Conservation (phyloP, 2,329 filamentous ascomycete species). For the Hymenoscyphus albidus region DNA sequence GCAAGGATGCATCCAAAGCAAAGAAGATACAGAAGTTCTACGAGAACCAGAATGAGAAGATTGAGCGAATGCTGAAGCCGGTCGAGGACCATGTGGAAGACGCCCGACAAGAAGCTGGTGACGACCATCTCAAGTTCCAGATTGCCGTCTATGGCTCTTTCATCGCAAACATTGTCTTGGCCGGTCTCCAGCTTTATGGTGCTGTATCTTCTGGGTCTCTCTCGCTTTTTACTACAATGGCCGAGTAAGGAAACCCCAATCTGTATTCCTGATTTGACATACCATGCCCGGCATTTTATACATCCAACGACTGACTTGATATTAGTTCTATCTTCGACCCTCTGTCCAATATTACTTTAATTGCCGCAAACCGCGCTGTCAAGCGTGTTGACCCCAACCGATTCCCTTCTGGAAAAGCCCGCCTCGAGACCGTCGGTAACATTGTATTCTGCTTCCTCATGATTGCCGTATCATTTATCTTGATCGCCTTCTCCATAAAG, state of each 20-base stretch:
- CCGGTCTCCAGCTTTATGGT: conserved; percentile 81
- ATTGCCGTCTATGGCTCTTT: conserved; percentile 67
- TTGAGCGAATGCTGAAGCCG: conserved; percentile 84
- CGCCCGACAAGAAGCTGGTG: conserved; percentile 69
- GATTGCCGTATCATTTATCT: conserved; percentile 84
- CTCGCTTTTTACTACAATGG: conserved; percentile 96
- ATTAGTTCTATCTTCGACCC: conserved; percentile 77
- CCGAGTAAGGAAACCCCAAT: conserved; percentile 48
- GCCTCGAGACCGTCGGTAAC: conserved; percentile 92
- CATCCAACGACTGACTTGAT: neutral
- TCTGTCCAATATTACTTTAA: conserved; percentile 80
- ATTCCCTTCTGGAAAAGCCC: conserved; percentile 88
- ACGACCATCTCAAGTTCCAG: conserved; percentile 73
- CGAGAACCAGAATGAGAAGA: conserved; percentile 86
- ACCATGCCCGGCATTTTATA: neutral
- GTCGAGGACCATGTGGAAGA: conserved; percentile 86
- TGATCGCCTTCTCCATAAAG: conserved; percentile 81
- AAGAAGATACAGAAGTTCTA: conserved; percentile 72
- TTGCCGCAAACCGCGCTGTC: conserved; percentile 83
- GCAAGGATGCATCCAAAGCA: conserved; percentile 38
- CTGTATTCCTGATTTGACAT: neutral
- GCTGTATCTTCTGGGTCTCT: conserved; percentile 85
- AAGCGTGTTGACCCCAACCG: conserved; percentile 78
- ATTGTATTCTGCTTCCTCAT: conserved; percentile 96
- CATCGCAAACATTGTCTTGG: conserved; percentile 73